Evolutionary conservation across 176 grass and related monocot species (phyloP), one percentile per base, ranked within the genome.

Genomic region (sorghum (Sorghum bicolor)): DNA sequence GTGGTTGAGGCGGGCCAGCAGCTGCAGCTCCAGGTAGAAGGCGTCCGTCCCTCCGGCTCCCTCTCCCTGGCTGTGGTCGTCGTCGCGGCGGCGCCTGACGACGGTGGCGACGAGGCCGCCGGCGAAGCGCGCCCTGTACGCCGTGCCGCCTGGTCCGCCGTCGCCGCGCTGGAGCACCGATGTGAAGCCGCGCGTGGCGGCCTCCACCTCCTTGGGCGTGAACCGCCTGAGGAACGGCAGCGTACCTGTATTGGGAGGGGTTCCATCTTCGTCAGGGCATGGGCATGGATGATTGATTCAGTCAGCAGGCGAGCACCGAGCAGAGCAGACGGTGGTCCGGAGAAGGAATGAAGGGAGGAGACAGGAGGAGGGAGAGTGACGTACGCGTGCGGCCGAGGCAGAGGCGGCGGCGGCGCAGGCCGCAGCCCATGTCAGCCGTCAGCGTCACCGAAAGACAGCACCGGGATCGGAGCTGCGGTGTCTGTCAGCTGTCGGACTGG

Each of bases 91-190:
- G 20, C 85, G 89, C 45, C 87, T 73, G 47, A 98, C 89, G 48
- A 98, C 93, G 64, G 83, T 89, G 53, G 89, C 93, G 43, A 95
- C 83, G 34, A 92, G 85, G 24, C 96, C 93, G 47, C 91, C 86
- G 69, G 87, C 32, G 92, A 98, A 98, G 62, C 85, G 83, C 48
- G 93, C 93, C 70, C 85, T 87, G 88, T 95, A 98, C n/a, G 83
- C 88, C 57, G 86, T 87, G 63, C 78, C 88, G 26, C 50, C 19
- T 8, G 84, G 80, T n/a, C 82, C 84, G 76, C 33, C 28, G 26
- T 15, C 10, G 58, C 8, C 38, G 16, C 72, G 83, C 75, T 85
- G 79, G 57, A 95, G 70, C 22, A 88, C 85, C 52, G 90, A 81
- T 39, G 93, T 93, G 83, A 95, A 98, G 9, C 90, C 83, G 62